These are phyloP conservation scores for Bothriochloa decipiens DNA, from an alignment of 176 grass and related monocot species.

Conservation along the genomic window DNA sequence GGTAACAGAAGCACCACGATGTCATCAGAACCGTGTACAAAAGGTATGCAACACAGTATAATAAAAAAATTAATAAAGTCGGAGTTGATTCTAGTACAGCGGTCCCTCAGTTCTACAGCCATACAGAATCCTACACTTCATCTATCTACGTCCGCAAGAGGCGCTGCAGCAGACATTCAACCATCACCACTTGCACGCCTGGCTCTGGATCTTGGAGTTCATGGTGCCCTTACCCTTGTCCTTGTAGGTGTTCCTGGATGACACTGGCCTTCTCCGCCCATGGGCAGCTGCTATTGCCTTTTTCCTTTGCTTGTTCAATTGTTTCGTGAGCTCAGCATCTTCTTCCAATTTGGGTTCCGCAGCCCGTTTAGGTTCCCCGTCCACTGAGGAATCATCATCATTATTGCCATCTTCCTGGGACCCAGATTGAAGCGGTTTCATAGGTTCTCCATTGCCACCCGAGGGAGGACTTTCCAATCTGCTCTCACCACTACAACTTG, in stretches of 20 bases:
- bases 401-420: neutral
- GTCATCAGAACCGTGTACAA: too few species aligned
- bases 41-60: too few species aligned
- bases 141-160: neutral
- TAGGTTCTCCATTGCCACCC: neutral
- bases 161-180: neutral
- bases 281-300: neutral
- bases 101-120: neutral
- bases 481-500: slow-evolving; percentile 25
- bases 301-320: slow-evolving; percentile 3
- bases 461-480: slow-evolving; percentile 15
- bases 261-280: slow-evolving; percentile 33
- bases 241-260: slow-evolving; percentile 86
- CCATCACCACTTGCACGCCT: slow-evolving; percentile 68
- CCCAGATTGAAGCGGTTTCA: slow-evolving; percentile 37
- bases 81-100: too few species aligned
- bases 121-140: neutral
- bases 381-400: slow-evolving; percentile 26
- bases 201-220: slow-evolving; percentile 88
- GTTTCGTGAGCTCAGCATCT: slow-evolving; percentile 47
- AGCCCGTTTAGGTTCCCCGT: too few species aligned
- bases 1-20: too few species aligned
- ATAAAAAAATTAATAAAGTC: too few species aligned
- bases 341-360: neutral
- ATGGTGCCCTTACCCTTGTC: slow-evolving; percentile 84